These are phyloP conservation scores for Exobasidium cylindrosporum DNA, from an alignment of 1,284 basidiomycete genomes.

Conservation along the genomic window DNA sequence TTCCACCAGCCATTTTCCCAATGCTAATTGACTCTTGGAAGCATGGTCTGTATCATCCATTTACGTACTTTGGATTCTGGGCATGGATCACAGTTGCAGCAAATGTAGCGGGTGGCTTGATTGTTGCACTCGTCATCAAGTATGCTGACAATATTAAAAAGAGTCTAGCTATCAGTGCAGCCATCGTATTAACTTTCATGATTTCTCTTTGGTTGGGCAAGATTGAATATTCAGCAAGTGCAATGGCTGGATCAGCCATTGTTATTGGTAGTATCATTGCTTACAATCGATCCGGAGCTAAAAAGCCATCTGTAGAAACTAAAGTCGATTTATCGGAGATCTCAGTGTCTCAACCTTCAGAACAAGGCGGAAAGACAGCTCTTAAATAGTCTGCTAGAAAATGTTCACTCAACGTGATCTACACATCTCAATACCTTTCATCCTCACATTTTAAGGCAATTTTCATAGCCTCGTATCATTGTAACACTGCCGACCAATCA, in stretches of 20 bases:
- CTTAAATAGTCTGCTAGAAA: too few species aligned
- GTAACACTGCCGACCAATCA: too few species aligned
- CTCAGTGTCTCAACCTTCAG: too few species aligned
- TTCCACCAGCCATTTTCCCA: constrained; percentile 18
- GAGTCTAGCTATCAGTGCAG: background rate
- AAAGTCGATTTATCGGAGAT: too few species aligned
- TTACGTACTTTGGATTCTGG: constrained; percentile 1
- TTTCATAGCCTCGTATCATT: too few species aligned
- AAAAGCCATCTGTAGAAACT: too few species aligned
- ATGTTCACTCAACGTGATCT: too few species aligned
- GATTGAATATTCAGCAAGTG: background rate
- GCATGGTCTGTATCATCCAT: background rate
- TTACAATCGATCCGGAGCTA: background rate
- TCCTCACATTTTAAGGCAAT: too few species aligned
- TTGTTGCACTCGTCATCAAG: constrained; percentile 3
- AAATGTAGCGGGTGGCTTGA: background rate
- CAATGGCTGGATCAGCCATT: background rate
- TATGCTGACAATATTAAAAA: constrained; percentile 7
- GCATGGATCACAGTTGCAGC: constrained; percentile 4
- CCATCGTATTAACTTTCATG: background rate
- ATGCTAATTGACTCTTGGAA: constrained; percentile 1
- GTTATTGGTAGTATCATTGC: background rate
- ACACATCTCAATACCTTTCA: too few species aligned
- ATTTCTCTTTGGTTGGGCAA: background rate
- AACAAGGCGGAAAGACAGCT: too few species aligned